Base-by-base conservation (phyloP, 1,139 yeast genomes). In the Geotrichum cucujoidarum region DNA sequence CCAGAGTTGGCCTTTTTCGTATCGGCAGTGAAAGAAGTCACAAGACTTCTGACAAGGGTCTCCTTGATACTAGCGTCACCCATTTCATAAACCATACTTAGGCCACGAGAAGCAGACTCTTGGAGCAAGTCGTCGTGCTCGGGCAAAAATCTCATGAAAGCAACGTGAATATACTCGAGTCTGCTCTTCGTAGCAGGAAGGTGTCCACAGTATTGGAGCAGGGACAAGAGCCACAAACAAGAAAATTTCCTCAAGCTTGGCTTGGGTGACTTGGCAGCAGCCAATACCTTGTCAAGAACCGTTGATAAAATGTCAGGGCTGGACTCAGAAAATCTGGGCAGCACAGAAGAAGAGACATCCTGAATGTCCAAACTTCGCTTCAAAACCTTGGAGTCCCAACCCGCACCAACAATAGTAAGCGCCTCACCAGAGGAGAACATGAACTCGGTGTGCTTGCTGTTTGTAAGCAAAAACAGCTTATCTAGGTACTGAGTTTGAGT, bases 101-200 rank as follows among this genome's bases (percentile, higher is more conserved):
- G 71, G 2, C 97, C 98, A 57, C 95, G 73, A 0, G 95, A 83
- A 0, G 97, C 97, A 13, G 95, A 77, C 55, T 92, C 97, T 62
- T 90, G 97, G 18, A 90, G 73, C 24, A 89, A 69, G 39, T 90
- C 95, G 60, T 89, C 96, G 49, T 81, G 71, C 54, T 84, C 94
- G 0, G 86, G 81, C 50, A 89, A 71, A 58, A 84, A 85, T 52
- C 75, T 73, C 86, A 83, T 65, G 58, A 92, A 89, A 0, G 85
- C 69, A 8, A 76, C 61, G 62, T 92, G 97, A 36, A 89, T 78
- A 35, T 74, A 76, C 4, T 75, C 66, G 1, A 87, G 69, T 17
- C 69, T 69, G 1, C 66, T 68, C 47, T 68, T 64, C 1, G 85
- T 67, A 0, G 64, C 64, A 0, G 70, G 60, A 5, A 73, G 62